Conservation (phyloP, 768 basidiomycete species). For the Coprinopsis marcescibilis region DNA sequence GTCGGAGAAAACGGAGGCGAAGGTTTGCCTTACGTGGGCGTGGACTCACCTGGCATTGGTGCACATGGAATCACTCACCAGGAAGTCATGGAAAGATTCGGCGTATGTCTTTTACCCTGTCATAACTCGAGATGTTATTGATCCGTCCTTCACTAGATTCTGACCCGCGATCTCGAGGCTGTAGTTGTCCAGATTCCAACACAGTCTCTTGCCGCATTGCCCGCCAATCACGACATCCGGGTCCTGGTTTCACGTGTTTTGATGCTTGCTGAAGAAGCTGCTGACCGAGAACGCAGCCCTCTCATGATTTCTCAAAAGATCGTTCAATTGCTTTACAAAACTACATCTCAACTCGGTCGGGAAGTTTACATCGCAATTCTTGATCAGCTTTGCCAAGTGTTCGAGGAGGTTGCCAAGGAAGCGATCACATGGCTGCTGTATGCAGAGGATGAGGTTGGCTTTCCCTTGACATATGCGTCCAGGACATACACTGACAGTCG, state of each 20-base stretch:
- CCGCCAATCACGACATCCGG: constrained; percentile 82
- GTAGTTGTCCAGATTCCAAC: constrained; percentile 70
- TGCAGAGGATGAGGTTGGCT: constrained; percentile 87
- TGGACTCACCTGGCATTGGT: constrained; percentile 62
- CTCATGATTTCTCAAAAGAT: constrained; percentile 94
- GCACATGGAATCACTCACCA: constrained; percentile 54
- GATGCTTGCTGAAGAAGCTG: constrained; percentile 70
- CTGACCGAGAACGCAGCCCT: constrained; percentile 80
- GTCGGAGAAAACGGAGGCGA: not conserved
- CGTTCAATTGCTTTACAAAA: constrained; percentile 92
- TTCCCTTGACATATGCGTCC: not conserved
- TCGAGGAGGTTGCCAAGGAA: constrained; percentile 92
- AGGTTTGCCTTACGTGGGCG: constrained; percentile 38
- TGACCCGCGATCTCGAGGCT: constrained; percentile 71
- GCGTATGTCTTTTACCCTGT: constrained; percentile 36
- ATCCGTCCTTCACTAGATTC: constrained; percentile 23
- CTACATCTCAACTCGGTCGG: constrained; percentile 74
- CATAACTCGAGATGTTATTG: constrained; percentile 6
- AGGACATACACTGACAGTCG: constrained; percentile 10
- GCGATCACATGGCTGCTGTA: constrained; percentile 95
- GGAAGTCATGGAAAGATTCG: constrained; percentile 88
- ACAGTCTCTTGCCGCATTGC: constrained; percentile 62
- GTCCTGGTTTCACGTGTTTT: constrained; percentile 80
- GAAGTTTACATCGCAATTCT: constrained; percentile 91
- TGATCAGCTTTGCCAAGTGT: constrained; percentile 82